Percentiles rank a stretch among this genome's conserved stretches.
Evolutionary conservation across 1,284 basidiomycete species (phyloP).

Genomic region (Anthracocystis setariae): DNA sequence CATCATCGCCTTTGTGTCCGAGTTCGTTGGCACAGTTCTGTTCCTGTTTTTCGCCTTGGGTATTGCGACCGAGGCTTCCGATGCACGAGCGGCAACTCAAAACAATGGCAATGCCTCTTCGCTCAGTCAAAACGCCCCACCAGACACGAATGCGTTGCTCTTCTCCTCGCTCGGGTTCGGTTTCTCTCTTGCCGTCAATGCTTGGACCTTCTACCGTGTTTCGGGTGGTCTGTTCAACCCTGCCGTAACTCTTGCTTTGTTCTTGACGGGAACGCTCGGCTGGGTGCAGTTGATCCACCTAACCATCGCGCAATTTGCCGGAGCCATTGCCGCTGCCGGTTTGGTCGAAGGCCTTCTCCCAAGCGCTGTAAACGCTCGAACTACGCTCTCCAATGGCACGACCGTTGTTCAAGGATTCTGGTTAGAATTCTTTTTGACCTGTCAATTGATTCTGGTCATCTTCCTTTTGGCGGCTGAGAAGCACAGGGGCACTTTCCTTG

Average conservation of each 20-base stretch:
- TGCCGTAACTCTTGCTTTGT: conserved; percentile 70
- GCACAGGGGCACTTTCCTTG: conserved; percentile 68
- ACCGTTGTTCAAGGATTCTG: conserved; percentile 60
- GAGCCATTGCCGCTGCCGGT: conserved; percentile 70
- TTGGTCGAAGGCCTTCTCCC: conserved; percentile 69
- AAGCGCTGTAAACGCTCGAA: conserved; percentile 68
- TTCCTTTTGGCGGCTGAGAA: conserved; percentile 71
- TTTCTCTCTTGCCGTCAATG: conserved; percentile 66
- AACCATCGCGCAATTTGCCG: conserved; percentile 69
- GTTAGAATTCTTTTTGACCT: conserved; percentile 70
- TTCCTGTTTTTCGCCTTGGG: conserved; percentile 59
- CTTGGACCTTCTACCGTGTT: conserved; percentile 53
- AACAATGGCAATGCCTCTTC: conserved; percentile 22
- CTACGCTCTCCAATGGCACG: conserved; percentile 66
- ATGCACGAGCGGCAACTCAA: conserved; percentile 22
- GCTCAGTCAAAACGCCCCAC: conserved; percentile 30
- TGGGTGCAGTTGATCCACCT: conserved; percentile 68
- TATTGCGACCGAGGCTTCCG: conserved; percentile 51
- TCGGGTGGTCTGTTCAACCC: conserved; percentile 68
- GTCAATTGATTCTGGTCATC: conserved; percentile 68
- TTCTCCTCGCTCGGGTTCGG: conserved; percentile 71
- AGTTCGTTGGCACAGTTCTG: conserved; percentile 70
- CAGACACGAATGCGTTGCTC: conserved; percentile 65
- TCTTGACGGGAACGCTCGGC: conserved; percentile 69
- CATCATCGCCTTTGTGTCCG: conserved; percentile 69